These are phyloP conservation scores for Tetrahymena borealis DNA, from an alignment of 73 alveolate species.

Conservation along the genomic window DNA sequence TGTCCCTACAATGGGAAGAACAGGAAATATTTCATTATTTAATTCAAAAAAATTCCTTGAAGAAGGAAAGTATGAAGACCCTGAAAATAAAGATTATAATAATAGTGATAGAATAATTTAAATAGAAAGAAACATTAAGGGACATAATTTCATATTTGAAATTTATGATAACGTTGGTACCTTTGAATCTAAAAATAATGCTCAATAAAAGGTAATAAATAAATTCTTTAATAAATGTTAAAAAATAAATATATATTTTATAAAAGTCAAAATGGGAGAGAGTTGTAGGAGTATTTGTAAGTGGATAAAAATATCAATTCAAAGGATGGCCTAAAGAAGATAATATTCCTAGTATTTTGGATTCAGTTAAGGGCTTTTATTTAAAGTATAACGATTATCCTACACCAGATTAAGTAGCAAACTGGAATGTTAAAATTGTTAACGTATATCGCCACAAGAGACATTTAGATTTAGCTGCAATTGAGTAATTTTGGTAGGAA, in stretches of 20 bases:
- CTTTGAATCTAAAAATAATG: constrained; percentile 52
- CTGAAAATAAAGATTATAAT: constrained; percentile 26
- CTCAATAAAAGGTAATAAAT: constrained; percentile 41
- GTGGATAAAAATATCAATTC: constrained; percentile 63
- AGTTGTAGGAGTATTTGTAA: constrained; percentile 62
- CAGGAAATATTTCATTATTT: constrained; percentile 51
- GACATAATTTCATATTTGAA: constrained; percentile 41
- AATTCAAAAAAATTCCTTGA: constrained; percentile 51
- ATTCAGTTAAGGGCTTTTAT: constrained; percentile 61
- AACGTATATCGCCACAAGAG: constrained; percentile 51
- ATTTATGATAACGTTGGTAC: constrained; percentile 48
- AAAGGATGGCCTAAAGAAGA: constrained; percentile 66
- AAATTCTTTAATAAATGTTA: not conserved
- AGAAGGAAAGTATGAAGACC: constrained; percentile 42
- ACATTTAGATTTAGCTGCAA: constrained; percentile 50
- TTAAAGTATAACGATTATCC: constrained; percentile 53
- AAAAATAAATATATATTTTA: not conserved
- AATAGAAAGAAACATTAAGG: constrained; percentile 33
- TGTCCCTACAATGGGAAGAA: constrained; percentile 43
- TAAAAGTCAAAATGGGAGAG: constrained; percentile 49
- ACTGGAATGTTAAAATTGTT: constrained; percentile 58
- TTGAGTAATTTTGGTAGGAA: constrained; percentile 53
- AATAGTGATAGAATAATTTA: constrained; percentile 40
- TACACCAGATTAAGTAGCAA: constrained; percentile 44
- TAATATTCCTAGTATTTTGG: constrained; percentile 48